phyloP scores from a whole-genome alignment of 768 basidiomycete species.

The Podaxis sp. region DNA sequence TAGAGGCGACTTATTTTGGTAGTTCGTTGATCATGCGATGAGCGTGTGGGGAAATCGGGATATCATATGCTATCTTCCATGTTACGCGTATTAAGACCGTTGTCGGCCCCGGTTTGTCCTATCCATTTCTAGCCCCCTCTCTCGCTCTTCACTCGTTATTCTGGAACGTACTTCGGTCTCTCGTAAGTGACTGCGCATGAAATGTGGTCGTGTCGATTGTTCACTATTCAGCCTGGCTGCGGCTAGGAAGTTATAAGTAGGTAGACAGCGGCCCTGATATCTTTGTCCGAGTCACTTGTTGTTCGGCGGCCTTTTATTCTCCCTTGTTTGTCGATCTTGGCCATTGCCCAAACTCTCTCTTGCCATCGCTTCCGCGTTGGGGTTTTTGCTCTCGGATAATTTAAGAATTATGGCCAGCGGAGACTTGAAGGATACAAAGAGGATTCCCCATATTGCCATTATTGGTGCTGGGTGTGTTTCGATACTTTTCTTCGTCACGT shows the following conservation, averaged over 20 bases:
- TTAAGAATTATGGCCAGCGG: conserved; percentile 15
- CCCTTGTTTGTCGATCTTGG: neutral
- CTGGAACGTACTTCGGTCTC: neutral
- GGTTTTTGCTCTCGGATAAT: neutral
- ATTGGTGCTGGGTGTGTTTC: conserved; percentile 49
- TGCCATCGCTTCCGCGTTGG: neutral
- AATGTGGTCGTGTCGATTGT: neutral
- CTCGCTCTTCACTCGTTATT: neutral
- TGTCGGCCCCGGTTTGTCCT: neutral
- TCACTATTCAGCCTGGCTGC: neutral
- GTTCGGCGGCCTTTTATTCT: neutral
- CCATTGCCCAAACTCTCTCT: neutral
- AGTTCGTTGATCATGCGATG: neutral
- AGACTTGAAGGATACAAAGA: conserved; percentile 22
- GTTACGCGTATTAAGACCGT: neutral
- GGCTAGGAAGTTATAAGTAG: too few relatives aligned
- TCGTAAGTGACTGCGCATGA: neutral
- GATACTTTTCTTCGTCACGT: neutral
- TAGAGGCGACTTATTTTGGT: neutral
- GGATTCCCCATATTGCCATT: conserved; percentile 40
- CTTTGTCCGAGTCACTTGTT: neutral
- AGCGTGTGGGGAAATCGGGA: neutral
- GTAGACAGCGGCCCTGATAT: neutral
- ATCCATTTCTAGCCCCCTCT: neutral
- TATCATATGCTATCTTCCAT: conserved; percentile 6